Percentiles rank a stretch among this genome's conserved stretches.
Conservation (phyloP, 805 yeast species). For the Metschnikowia noctiluminum region DNA sequence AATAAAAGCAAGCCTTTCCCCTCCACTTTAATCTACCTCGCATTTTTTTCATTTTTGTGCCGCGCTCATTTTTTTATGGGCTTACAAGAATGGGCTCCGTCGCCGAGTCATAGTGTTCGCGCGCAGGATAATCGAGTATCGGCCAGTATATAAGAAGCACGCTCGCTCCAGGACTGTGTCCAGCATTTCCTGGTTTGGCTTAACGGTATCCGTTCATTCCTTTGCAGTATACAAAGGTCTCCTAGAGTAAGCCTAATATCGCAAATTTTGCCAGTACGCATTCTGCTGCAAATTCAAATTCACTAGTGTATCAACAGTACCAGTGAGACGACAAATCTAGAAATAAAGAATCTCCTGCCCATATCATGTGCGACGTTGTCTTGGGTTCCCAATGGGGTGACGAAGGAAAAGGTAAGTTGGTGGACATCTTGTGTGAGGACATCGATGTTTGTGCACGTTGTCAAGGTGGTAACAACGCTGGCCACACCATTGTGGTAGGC, state of each 20-base stretch:
- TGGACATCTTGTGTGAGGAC: conserved; percentile 89
- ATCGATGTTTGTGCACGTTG: conserved; percentile 97
- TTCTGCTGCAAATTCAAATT: not conserved
- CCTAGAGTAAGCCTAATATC: conserved; percentile 3
- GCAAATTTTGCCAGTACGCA: not conserved
- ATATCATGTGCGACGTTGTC: conserved; percentile 79
- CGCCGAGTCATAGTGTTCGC: conserved; percentile 6
- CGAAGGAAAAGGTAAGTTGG: conserved; percentile 98
- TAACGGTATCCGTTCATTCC: conserved; percentile 30
- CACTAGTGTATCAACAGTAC: no score
- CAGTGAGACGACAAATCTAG: no score
- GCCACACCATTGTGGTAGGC: conserved; percentile 94
- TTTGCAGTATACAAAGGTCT: conserved; percentile 18
- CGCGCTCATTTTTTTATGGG: no score
- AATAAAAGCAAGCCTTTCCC: no score
- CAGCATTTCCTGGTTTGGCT: conserved; percentile 19
- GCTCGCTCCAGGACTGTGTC: conserved; percentile 4
- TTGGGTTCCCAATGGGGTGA: conserved; percentile 99
- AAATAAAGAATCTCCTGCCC: no score
- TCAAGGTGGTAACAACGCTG: conserved; percentile 99
- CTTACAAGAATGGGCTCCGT: no score
- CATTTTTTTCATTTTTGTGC: no score
- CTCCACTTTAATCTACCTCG: no score
- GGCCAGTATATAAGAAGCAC: conserved; percentile 4
- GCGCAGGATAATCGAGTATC: not conserved